Percentiles rank a stretch among this genome's conserved stretches.
Evolutionary conservation across 208 protist species (phyloP).

Genomic region (Dictyostelium gargantuum): DNA sequence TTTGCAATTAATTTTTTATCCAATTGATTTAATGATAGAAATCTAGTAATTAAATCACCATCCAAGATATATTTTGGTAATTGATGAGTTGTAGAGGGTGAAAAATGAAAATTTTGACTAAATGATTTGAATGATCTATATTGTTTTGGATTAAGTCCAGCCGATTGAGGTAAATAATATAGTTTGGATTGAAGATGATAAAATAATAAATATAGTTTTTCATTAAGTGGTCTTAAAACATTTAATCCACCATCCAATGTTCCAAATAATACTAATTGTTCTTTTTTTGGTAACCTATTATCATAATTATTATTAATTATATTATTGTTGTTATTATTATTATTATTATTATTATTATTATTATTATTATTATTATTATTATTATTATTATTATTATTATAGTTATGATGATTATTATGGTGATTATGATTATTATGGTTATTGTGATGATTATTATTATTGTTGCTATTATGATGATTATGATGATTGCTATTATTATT

Average conservation of each 20-base stretch:
- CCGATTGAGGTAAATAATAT: background rate
- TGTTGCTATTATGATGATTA: too few species aligned
- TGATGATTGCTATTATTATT: background rate
- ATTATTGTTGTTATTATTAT: background rate
- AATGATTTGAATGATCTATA: slow-evolving; percentile 29
- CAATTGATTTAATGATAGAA: background rate
- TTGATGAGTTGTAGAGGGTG: background rate
- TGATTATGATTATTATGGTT: too few species aligned
- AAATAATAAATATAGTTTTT: slow-evolving; percentile 6
- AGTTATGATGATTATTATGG: background rate
- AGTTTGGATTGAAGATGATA: slow-evolving; percentile 14
- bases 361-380: background rate
- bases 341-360: background rate
- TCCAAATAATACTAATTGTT: slow-evolving; percentile 41
- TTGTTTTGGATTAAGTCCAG: slow-evolving; percentile 54
- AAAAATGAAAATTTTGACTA: background rate
- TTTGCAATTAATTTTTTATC: background rate
- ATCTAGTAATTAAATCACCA: slow-evolving; percentile 23
- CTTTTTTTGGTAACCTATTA: background rate
- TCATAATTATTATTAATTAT: background rate
- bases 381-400: background rate
- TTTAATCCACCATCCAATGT: slow-evolving; percentile 58
- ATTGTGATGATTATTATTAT: background rate
- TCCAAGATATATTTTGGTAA: slow-evolving; percentile 15
- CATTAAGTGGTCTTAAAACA: slow-evolving; percentile 34